Conservation (phyloP, 108 stramenopile species). For the Seminavis robusta region DNA sequence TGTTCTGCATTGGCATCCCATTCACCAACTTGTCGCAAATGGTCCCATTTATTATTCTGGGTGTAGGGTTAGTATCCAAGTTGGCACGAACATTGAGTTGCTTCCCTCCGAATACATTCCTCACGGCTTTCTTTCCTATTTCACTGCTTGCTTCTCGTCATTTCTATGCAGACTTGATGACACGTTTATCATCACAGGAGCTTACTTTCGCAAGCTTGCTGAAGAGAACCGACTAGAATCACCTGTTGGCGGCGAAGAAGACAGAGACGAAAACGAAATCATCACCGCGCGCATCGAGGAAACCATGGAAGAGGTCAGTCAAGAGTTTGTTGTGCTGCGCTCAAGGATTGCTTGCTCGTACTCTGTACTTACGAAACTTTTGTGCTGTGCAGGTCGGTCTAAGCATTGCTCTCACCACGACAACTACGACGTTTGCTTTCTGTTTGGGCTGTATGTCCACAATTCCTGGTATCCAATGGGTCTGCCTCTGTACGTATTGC, state of each 20-base stretch:
- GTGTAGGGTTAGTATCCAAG: no score
- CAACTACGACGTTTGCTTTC: slow-evolving; percentile 2
- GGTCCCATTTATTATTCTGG: background rate
- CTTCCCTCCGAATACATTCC: no score
- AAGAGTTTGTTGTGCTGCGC: no score
- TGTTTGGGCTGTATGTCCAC: background rate
- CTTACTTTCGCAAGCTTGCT: background rate
- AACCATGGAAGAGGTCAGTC: background rate
- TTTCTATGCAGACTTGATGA: slow-evolving; percentile 6
- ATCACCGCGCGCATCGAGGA: background rate
- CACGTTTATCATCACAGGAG: slow-evolving; percentile 5
- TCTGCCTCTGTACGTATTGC: slow-evolving; percentile 1
- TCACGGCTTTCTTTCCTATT: no score
- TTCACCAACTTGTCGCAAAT: background rate
- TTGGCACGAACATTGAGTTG: no score
- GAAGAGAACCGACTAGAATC: no score
- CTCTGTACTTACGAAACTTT: no score
- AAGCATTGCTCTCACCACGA: slow-evolving; percentile 1
- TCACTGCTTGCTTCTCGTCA: no score
- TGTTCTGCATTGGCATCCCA: background rate
- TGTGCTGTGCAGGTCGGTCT: no score
- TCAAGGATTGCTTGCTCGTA: no score
- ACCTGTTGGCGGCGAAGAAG: no score
- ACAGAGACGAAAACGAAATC: background rate
- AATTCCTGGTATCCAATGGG: background rate